Conservation (phyloP, 2,329 filamentous ascomycete species). For the Paecilomyces niveus region DNA sequence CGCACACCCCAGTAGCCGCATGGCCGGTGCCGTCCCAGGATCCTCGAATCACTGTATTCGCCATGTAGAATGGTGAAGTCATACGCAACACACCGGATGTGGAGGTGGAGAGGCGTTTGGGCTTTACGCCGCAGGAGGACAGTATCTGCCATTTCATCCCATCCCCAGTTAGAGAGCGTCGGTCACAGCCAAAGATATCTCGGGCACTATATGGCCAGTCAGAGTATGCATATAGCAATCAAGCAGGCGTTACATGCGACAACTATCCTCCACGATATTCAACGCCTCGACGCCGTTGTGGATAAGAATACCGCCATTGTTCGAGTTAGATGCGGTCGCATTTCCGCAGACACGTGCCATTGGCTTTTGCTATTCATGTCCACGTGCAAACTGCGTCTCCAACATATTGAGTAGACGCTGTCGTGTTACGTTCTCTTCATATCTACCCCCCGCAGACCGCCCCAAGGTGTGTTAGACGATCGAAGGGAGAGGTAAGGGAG, state of each 20-base stretch:
- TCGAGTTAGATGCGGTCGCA: too few species aligned
- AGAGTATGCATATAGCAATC: background rate
- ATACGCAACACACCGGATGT: background rate
- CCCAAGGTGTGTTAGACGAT: too few species aligned
- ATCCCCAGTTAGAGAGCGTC: background rate
- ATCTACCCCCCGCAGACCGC: too few species aligned
- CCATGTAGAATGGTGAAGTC: background rate
- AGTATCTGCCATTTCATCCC: background rate
- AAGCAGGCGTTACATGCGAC: background rate
- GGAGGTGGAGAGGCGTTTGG: background rate
- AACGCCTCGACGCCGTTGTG: background rate
- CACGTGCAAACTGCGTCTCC: too few species aligned
- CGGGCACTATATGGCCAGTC: background rate
- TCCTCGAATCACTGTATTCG: background rate
- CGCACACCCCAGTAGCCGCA: background rate
- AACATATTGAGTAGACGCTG: too few species aligned
- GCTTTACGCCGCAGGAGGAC: background rate
- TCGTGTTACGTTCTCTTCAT: too few species aligned
- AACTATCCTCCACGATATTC: background rate
- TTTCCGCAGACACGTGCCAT: too few species aligned
- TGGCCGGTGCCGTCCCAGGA: background rate
- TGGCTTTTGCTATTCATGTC: too few species aligned
- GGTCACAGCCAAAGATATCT: background rate
- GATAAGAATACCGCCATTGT: too few species aligned
- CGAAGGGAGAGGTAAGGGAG: background rate